Evolutionary conservation across 768 basidiomycete species (phyloP), one percentile per base, ranked within the genome.

Genomic region (Termitomyces sp.): DNA sequence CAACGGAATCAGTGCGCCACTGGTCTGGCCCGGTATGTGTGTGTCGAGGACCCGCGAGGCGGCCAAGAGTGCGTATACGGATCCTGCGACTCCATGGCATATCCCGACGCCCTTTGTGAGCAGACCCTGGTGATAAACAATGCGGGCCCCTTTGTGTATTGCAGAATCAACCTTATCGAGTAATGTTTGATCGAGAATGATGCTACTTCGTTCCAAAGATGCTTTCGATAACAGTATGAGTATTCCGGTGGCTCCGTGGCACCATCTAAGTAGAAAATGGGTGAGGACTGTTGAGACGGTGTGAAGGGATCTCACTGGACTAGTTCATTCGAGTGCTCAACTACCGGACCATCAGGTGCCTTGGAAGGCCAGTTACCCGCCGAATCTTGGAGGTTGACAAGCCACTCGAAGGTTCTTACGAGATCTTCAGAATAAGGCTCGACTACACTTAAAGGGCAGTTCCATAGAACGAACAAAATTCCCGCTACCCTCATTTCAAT

Each of bases 31-130:
- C n/a, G 18, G 22, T 13, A 27, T 37, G 55, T 34, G 24, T 53
- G 42, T 27, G 46, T 78, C 77, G n/a, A 82, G 68, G 1, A 70
- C 75, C 46, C 77, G 73, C 0, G 81, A 77, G 1, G 72, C 75
- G 0, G 79, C 75, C 22, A 85, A 72, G 10, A 84, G 72, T 3
- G 79, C 79, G 58, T 76, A 83, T 6, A 83, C 75, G n/a, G 71
- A 77, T 3, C 84, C 83, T 9, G 73, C 80, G 5, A 80, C 74
- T 5, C 84, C 84, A 60, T 85, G 83, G 63, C 84, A 85, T 12
- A 85, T 69, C 0, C 84, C 83, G n/a, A 83, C 68, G 12, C 84
- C 83, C 65, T 85, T 85, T 4, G 73, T 73, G 18, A 84, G 72
- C 8, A 84, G 63, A 0, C 84, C 83, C 6, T 70, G 72, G 9